phyloP scores from a whole-genome alignment of 441 rosid genomes.

The Populus trichocarpa region DNA sequence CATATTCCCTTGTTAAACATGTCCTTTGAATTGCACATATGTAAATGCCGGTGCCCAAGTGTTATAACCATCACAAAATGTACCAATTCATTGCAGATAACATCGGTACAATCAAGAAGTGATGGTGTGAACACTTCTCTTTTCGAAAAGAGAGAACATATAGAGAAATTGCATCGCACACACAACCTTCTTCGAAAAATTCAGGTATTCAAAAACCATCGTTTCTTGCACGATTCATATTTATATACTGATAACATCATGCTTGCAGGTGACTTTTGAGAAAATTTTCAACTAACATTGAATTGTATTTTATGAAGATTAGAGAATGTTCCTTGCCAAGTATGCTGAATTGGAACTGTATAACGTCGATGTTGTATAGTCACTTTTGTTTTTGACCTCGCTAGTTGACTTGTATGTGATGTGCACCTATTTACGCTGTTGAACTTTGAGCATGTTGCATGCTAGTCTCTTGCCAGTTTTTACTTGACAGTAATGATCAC shows the following conservation, averaged over 20 bases:
- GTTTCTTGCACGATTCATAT: slow-evolving; percentile 3
- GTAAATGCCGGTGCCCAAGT: neutral
- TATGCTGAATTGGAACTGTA: neutral
- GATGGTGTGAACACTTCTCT: slow-evolving; percentile 94
- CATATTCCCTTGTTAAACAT: neutral
- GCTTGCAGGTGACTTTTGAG: neutral
- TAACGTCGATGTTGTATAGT: neutral
- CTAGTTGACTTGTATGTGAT: slow-evolving; percentile 2
- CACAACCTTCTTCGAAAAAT: slow-evolving; percentile 96
- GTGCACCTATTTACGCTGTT: slow-evolving; percentile 9
- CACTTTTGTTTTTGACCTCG: neutral
- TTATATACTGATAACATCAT: neutral
- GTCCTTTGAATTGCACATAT: neutral
- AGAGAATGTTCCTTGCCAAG: neutral
- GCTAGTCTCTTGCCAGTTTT: neutral
- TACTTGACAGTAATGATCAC: neutral
- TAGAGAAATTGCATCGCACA: slow-evolving; percentile 93
- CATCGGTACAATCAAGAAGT: slow-evolving; percentile 96
- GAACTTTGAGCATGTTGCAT: neutral
- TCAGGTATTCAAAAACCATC: slow-evolving; percentile 52
- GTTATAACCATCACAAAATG: slow-evolving; percentile 2
- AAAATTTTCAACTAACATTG: too few species aligned
- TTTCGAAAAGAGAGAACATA: slow-evolving; percentile 91
- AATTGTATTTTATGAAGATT: neutral
- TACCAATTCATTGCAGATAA: slow-evolving; percentile 52